Evolutionary conservation across 805 yeast genomes (phyloP).

Genomic region (Metschnikowia hibisci): DNA sequence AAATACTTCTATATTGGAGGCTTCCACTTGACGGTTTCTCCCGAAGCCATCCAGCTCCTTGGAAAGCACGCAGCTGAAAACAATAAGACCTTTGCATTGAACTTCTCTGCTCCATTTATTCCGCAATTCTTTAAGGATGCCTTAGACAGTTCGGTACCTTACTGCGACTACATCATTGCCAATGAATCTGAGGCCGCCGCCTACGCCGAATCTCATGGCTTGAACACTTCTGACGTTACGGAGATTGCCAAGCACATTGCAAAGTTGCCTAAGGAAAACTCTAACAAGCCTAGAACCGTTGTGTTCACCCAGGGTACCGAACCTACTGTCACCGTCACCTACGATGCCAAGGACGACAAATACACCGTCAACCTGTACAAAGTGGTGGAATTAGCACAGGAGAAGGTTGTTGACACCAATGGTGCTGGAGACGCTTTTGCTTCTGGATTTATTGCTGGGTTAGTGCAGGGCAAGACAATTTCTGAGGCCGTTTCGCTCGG

Average conservation of each 20-base stretch:
- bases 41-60: conserved; percentile 83
- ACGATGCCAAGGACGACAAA: conserved; percentile 45
- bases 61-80: conserved; percentile 89
- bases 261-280: conserved; percentile 68
- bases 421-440: conserved; percentile 99
- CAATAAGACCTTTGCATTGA: conserved; percentile 74
- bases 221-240: conserved; percentile 55
- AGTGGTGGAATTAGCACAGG: conserved; percentile 66
- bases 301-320: conserved; percentile 94
- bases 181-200: conserved; percentile 97
- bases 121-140: conserved; percentile 94
- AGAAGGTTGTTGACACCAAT: conserved; percentile 83
- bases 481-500: conserved; percentile 71
- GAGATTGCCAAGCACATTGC: conserved; percentile 84
- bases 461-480: conserved; percentile 68
- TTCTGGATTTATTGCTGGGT: conserved; percentile 88
- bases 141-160: conserved; percentile 72
- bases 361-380: conserved; percentile 50
- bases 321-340: conserved; percentile 75
- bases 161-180: conserved; percentile 88
- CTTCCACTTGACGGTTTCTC: conserved; percentile 97
- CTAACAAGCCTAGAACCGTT: conserved; percentile 71
- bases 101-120: conserved; percentile 95
- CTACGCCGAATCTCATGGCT: conserved; percentile 80
- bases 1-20: conserved; percentile 92